phyloP scores from a whole-genome alignment of 2,329 filamentous ascomycete genomes.

The Neofusicoccum sp. region DNA sequence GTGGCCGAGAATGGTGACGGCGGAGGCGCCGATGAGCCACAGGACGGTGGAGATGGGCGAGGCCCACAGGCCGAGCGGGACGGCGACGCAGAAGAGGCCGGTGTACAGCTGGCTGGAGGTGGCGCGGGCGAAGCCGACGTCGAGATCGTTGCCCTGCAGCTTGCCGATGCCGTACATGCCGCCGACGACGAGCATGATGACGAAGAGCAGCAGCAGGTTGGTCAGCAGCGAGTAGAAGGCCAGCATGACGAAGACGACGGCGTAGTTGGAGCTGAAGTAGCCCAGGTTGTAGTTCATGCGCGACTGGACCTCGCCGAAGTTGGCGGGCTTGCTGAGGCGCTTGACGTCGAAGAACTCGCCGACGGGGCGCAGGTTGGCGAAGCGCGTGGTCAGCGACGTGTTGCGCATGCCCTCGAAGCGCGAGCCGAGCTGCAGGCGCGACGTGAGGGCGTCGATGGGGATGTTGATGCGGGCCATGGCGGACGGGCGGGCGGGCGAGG shows the following conservation, averaged over 20 bases:
- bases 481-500: not conserved
- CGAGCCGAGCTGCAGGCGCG: conserved; percentile 81
- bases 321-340: conserved; percentile 89
- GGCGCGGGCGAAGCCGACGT: conserved; percentile 79
- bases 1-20: conserved; percentile 92
- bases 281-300: conserved; percentile 96
- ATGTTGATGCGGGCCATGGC: conserved; percentile 87
- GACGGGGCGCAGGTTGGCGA: conserved; percentile 88
- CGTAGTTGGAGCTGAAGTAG: conserved; percentile 99
- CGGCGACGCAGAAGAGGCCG: conserved; percentile 75
- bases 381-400: conserved; percentile 77
- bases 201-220: conserved; percentile 84
- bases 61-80: conserved; percentile 83
- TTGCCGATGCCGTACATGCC: conserved; percentile 93
- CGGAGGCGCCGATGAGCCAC: conserved; percentile 95
- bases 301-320: conserved; percentile 87
- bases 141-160: conserved; percentile 84
- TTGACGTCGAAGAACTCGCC: conserved; percentile 96
- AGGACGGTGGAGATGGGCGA: conserved; percentile 83
- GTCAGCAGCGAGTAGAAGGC: conserved; percentile 93
- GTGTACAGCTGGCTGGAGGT: conserved; percentile 95
- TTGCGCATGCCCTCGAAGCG: conserved; percentile 83
- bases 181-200: conserved; percentile 82
- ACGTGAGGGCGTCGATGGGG: conserved; percentile 87
- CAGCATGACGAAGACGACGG: conserved; percentile 89